phyloP scores from a whole-genome alignment of 352 stramenopile genomes.

The Phytophthora meadii region DNA sequence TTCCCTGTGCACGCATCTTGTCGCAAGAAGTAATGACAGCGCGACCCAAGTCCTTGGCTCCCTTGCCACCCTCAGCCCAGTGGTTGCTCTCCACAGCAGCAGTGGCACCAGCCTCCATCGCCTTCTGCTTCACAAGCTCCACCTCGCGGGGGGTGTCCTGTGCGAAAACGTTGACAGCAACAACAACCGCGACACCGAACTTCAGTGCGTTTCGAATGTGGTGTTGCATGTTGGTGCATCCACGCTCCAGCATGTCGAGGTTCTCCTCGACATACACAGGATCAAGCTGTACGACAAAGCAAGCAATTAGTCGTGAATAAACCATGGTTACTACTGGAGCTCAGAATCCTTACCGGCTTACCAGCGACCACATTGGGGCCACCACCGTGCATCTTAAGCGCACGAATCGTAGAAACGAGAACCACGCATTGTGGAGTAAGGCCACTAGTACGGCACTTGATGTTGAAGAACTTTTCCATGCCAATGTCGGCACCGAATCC shows the following conservation, averaged over 20 bases:
- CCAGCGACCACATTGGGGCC: constrained; percentile 94
- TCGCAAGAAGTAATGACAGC: constrained; percentile 94
- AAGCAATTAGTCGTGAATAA: constrained; percentile 2
- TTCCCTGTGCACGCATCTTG: constrained; percentile 72
- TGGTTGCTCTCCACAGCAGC: constrained; percentile 96
- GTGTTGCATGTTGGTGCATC: constrained; percentile 94
- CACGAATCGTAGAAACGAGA: constrained; percentile 97
- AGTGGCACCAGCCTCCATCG: constrained; percentile 93
- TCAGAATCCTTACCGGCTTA: constrained; percentile 78
- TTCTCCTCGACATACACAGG: constrained; percentile 96
- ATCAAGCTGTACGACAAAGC: constrained; percentile 48
- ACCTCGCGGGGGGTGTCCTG: constrained; percentile 90
- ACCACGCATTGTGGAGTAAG: constrained; percentile 97
- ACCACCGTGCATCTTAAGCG: constrained; percentile 99
- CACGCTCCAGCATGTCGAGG: constrained; percentile 92
- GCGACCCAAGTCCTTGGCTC: constrained; percentile 91
- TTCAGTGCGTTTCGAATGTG: constrained; percentile 97
- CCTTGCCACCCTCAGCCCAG: constrained; percentile 76
- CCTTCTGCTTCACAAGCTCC: constrained; percentile 92
- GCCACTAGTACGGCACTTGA: constrained; percentile 97
- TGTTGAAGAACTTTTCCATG: constrained; percentile 99
- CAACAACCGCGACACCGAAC: constrained; percentile 96
- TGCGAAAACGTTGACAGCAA: constrained; percentile 92
- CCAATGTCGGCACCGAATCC: constrained; percentile 98
- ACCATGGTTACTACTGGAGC: not conserved